These are phyloP conservation scores for Fraxinus greggii DNA, from an alignment of 305 asterid genomes.

Conservation along the genomic window DNA sequence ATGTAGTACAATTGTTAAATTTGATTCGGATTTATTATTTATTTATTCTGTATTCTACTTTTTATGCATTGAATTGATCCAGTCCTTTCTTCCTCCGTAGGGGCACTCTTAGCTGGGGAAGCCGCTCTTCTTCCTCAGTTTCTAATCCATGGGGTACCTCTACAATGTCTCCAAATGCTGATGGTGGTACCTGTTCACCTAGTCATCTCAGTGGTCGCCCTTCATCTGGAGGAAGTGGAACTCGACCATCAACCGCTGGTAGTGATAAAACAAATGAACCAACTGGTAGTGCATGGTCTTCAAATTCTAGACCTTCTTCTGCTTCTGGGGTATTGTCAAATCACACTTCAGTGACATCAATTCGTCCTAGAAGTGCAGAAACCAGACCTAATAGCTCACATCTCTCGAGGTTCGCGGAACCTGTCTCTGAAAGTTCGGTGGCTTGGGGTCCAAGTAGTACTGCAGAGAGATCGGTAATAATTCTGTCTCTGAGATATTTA, in stretches of 20 bases:
- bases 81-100: conserved; percentile 38
- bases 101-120: conserved; percentile 96
- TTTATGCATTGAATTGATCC: conserved; percentile 28
- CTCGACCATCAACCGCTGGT: conserved; percentile 91
- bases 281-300: conserved; percentile 62
- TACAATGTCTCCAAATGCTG: conserved; percentile 68
- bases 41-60: not conserved
- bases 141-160: conserved; percentile 88
- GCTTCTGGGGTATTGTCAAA: conserved; percentile 83
- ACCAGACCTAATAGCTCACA: conserved; percentile 90
- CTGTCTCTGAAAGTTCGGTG: conserved; percentile 51
- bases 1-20: not conserved
- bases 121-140: conserved; percentile 74
- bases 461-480: conserved; percentile 74
- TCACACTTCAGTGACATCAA: conserved; percentile 59
- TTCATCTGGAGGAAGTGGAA: conserved; percentile 94
- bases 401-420: conserved; percentile 87
- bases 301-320: conserved; percentile 92
- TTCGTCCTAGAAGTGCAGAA: conserved; percentile 94
- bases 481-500: not conserved
- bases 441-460: conserved; percentile 60
- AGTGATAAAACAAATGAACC: conserved; percentile 76
- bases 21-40: conserved; percentile 1
- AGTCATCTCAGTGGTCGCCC: conserved; percentile 78
- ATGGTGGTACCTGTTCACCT: conserved; percentile 71